phyloP scores from a whole-genome alignment of 345 rosid genomes.

The Chamaenerion angustifolium region DNA sequence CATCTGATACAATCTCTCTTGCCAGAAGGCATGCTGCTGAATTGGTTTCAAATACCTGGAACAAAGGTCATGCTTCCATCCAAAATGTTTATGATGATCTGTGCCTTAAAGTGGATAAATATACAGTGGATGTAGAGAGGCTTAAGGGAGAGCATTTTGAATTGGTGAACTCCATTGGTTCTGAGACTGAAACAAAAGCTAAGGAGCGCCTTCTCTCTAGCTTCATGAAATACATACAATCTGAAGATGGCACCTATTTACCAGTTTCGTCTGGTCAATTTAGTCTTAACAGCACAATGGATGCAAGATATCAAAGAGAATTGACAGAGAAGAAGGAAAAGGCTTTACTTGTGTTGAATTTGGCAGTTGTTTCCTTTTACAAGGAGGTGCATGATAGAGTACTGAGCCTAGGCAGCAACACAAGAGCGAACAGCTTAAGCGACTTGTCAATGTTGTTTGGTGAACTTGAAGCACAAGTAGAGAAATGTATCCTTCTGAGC shows the following conservation, averaged over 20 bases:
- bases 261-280: conserved; percentile 18
- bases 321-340: conserved; percentile 46
- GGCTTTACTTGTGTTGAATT: conserved; percentile 36
- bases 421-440: conserved; percentile 22
- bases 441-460: conserved; percentile 33
- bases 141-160: conserved; percentile 50
- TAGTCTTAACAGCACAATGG: conserved; percentile 22
- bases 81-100: conserved; percentile 41
- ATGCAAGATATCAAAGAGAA: conserved; percentile 18
- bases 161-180: conserved; percentile 44
- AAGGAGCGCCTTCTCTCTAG: conserved; percentile 60
- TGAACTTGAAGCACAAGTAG: conserved; percentile 67
- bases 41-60: conserved; percentile 35
- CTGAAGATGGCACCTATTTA: conserved; percentile 34
- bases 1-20: conserved; percentile 52
- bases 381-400: conserved; percentile 39
- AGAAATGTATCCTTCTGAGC: conserved; percentile 48
- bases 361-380: conserved; percentile 46
- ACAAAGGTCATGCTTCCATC: conserved; percentile 36
- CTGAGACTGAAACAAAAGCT: conserved; percentile 54
- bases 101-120: conserved; percentile 42
- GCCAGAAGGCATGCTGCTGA: conserved; percentile 71
- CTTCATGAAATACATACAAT: conserved; percentile 56
- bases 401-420: conserved; percentile 23
- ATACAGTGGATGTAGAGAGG: conserved; percentile 43